A percentile compares a stretch with the other conserved stretches of the same genome.
Conservation (phyloP, 345 rosid genomes). For the Citropsis articulata region DNA sequence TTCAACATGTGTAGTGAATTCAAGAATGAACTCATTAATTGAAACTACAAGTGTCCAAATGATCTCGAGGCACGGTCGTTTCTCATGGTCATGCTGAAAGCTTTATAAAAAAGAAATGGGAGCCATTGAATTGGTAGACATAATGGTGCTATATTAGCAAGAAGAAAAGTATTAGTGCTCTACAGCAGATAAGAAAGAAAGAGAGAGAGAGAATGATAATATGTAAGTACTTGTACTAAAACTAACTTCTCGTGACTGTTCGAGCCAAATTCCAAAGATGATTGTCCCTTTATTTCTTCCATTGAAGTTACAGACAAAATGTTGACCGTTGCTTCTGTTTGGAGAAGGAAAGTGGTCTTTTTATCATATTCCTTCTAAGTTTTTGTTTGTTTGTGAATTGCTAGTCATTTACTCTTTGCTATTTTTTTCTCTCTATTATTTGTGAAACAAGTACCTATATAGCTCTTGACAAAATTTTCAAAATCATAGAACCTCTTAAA, state of each 20-base stretch:
- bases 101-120: slow-evolving; percentile 30
- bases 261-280: slow-evolving; percentile 32
- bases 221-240: not conserved
- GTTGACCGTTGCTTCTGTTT: slow-evolving; percentile 23
- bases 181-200: slow-evolving; percentile 18
- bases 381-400: slow-evolving; percentile 7
- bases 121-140: slow-evolving; percentile 31
- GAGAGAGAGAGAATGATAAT: slow-evolving; percentile 8
- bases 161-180: not conserved
- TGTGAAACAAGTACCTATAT: not conserved
- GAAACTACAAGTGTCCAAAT: slow-evolving; percentile 32
- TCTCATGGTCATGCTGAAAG: slow-evolving; percentile 27
- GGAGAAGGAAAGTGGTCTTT: slow-evolving; percentile 11
- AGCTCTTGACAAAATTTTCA: not conserved
- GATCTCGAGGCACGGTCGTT: slow-evolving; percentile 42
- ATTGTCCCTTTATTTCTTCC: slow-evolving; percentile 24
- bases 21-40: slow-evolving; percentile 40
- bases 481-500: too few species aligned
- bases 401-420: not conserved
- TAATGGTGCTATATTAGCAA: slow-evolving; percentile 3
- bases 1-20: slow-evolving; percentile 24
- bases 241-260: slow-evolving; percentile 36
- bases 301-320: slow-evolving; percentile 26
- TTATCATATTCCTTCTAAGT: not conserved
- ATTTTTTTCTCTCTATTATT: not conserved